Evolutionary conservation across 176 grass and related monocot genomes (phyloP), one percentile per base, ranked within the genome.

Genomic region (Aechmea fasciata): DNA sequence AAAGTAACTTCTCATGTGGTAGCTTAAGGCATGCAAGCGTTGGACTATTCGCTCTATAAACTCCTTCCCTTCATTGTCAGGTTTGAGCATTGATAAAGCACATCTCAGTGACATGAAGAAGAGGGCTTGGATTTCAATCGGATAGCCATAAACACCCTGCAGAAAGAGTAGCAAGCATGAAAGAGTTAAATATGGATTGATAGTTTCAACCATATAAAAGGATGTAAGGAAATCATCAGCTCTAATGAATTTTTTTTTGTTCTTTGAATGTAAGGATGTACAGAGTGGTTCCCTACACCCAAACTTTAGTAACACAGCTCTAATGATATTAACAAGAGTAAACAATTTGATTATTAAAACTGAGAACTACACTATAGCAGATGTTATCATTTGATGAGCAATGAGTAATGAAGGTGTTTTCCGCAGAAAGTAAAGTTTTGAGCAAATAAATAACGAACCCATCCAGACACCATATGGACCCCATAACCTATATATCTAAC

Each of bases 141-240:
- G 92, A 78, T 96, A 96, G 23, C 92, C 92, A 77, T 96, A 96
- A 73, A 96, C 79, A 67, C 92, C 92, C 92, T 96, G 81, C 61
- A 81, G 75, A 59, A 59, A 63, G 28, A 10, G 54, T 57, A 29
- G 13, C 10, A 70, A 67, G 48, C 71, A 50, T 66, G 19, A 66
- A 83, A 20, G 14, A 75, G 69, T 2, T 67, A 18, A 75, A 15
- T 47, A 80, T 69, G 10, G 48, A 53, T 1, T 28, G 50, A 65
- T 49, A 13, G 2, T 18, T 49, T 11, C 20, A 47, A 73, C n/a
- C 8, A 3, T 52, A 20, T 10, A 66, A n/a, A 13, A 14, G 50
- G 19, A 41, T 7, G 33, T 7, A 41, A 41, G 33, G 33, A 41
- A 8, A 41, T 41, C 33, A 41, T 41, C 33, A 41, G 33, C 33